phyloP scores from a whole-genome alignment of 164 flowering plant species.

The Brasenia schreberi region DNA sequence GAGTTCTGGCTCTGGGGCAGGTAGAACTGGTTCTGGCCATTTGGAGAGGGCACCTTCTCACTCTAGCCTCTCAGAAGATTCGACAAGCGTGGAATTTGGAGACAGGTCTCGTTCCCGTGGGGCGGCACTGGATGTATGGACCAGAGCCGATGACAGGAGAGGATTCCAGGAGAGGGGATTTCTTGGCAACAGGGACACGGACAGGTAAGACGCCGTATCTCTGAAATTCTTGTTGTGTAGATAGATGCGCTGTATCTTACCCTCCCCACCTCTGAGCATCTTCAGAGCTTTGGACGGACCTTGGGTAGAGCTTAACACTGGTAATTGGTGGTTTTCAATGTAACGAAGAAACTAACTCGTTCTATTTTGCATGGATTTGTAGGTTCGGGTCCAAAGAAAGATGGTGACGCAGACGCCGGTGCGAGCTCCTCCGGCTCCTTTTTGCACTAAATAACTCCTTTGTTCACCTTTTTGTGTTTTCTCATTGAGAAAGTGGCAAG shows the following conservation, averaged over 20 bases:
- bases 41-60: conserved; percentile 49
- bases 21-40: conserved; percentile 24
- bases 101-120: conserved; percentile 73
- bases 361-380: conserved; percentile 8
- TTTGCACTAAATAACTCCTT: conserved; percentile 2
- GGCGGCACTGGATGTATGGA: conserved; percentile 32
- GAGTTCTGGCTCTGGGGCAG: conserved; percentile 66
- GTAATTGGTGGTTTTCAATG: too few species aligned
- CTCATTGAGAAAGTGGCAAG: conserved; percentile 6
- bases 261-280: too few species aligned
- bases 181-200: conserved; percentile 40
- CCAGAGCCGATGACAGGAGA: conserved; percentile 61
- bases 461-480: conserved; percentile 5
- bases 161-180: conserved; percentile 43
- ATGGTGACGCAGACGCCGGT: conserved; percentile 8
- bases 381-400: conserved; percentile 9
- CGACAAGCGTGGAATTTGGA: conserved; percentile 24
- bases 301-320: too few species aligned
- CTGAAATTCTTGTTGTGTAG: neutral
- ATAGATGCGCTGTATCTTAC: neutral
- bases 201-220: conserved; percentile 28
- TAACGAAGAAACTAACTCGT: neutral
- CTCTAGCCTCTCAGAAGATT: conserved; percentile 39
- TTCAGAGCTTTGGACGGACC: too few species aligned
- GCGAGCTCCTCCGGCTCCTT: neutral